phyloP scores from a whole-genome alignment of 202 grass and related monocot species.

The Panicum hallii region DNA sequence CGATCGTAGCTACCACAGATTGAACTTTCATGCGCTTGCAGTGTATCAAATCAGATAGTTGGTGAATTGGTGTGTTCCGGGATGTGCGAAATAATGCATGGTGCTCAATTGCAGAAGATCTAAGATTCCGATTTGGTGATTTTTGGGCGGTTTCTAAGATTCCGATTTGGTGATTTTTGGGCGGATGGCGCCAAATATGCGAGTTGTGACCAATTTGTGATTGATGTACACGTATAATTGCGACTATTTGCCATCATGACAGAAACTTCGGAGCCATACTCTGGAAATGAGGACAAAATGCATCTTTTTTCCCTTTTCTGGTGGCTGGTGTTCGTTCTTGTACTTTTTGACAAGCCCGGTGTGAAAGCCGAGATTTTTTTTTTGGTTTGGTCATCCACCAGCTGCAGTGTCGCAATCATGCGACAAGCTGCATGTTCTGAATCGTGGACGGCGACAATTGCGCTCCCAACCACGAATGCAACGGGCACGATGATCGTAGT shows the following conservation, averaged over 20 bases:
- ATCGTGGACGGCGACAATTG: slow-evolving; percentile 31
- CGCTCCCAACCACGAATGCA: slow-evolving; percentile 19
- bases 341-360: slow-evolving; percentile 32
- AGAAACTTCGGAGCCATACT: slow-evolving; percentile 15
- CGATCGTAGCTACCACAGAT: slow-evolving; percentile 12
- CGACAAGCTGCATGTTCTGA: slow-evolving; percentile 37
- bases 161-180: neutral
- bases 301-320: neutral
- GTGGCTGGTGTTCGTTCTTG: slow-evolving; percentile 40
- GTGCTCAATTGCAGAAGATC: neutral
- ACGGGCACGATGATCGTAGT: neutral
- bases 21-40: neutral
- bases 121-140: neutral
- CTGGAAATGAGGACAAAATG: slow-evolving; percentile 44
- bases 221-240: slow-evolving; percentile 38
- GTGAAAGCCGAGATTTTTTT: slow-evolving; percentile 35
- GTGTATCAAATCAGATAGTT: neutral
- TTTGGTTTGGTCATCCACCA: slow-evolving; percentile 15
- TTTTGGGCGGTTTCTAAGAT: neutral
- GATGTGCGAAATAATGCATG: slow-evolving; percentile 35
- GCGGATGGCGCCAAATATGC: neutral
- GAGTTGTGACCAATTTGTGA: slow-evolving; percentile 9
- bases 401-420: slow-evolving; percentile 31
- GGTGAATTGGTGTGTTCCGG: neutral
- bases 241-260: neutral